phyloP scores from a whole-genome alignment of 2,329 filamentous ascomycete species.

The Trichothecium sympodiale region DNA sequence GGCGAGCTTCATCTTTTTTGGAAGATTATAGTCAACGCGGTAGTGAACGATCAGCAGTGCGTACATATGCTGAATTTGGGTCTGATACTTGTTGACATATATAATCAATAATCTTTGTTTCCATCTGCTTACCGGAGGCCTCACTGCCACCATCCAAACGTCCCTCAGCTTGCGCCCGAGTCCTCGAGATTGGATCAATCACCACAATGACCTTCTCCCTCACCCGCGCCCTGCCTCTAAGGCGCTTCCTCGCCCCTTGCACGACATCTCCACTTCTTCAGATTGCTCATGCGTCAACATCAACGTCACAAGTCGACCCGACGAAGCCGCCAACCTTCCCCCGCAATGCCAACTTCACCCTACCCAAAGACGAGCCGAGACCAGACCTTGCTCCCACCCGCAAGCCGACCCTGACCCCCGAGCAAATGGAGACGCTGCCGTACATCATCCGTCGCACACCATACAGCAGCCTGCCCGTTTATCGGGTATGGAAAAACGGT shows the following conservation, averaged over 20 bases:
- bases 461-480: conserved; percentile 64
- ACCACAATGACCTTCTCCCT: conserved; percentile 17
- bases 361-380: neutral
- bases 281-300: conserved; percentile 11
- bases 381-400: conserved; percentile 12
- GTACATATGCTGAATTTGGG: too few relatives aligned
- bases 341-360: neutral
- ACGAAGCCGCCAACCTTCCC: conserved; percentile 6
- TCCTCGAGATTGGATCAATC: too few relatives aligned
- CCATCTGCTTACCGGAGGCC: too few relatives aligned
- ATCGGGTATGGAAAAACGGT: conserved; percentile 61
- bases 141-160: conserved; percentile 2
- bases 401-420: conserved; percentile 17
- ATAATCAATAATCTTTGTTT: too few relatives aligned
- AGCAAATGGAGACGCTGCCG: conserved; percentile 23
- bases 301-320: conserved; percentile 14
- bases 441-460: conserved; percentile 66
- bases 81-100: too few relatives aligned
- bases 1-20: conserved; percentile 1
- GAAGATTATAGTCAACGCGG: too few relatives aligned
- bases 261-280: conserved; percentile 2
- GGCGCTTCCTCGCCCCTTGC: conserved; percentile 9
- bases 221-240: conserved; percentile 12
- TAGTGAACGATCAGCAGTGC: neutral
- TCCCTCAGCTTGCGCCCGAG: conserved; percentile 2